Evolutionary conservation across 176 grass and related monocot genomes (phyloP).

Genomic region (Oryza meridionalis): DNA sequence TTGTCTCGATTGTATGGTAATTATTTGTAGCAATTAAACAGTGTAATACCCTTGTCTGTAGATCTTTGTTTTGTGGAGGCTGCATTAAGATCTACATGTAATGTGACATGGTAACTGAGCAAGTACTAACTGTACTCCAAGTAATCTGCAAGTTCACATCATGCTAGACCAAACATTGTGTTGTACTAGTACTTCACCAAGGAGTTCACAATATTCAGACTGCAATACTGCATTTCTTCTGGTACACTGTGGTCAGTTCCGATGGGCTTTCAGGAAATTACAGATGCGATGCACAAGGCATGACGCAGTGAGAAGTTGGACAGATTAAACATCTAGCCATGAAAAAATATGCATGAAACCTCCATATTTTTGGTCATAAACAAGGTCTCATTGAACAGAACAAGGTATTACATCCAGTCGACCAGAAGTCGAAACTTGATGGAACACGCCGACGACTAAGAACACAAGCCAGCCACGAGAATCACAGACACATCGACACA

Average conservation of each 20-base stretch:
- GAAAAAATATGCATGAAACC: neutral
- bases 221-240: neutral
- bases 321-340: neutral
- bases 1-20: constrained; percentile 2
- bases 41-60: neutral
- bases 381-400: constrained; percentile 10
- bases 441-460: neutral
- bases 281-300: too few relatives aligned
- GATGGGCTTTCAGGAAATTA: neutral
- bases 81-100: neutral
- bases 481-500: neutral
- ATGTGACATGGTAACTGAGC: neutral
- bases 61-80: neutral
- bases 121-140: too few relatives aligned
- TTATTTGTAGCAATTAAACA: neutral
- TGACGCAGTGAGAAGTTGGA: too few relatives aligned
- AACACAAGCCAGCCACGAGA: neutral
- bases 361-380: neutral
- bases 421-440: neutral
- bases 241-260: neutral
- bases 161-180: neutral
- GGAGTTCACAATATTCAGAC: neutral
- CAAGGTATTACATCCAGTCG: neutral
- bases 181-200: neutral
- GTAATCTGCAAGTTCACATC: neutral